Evolutionary conservation across 805 yeast genomes (phyloP), one percentile per base, ranked within the genome.

Genomic region (Kodamaea restingae): DNA sequence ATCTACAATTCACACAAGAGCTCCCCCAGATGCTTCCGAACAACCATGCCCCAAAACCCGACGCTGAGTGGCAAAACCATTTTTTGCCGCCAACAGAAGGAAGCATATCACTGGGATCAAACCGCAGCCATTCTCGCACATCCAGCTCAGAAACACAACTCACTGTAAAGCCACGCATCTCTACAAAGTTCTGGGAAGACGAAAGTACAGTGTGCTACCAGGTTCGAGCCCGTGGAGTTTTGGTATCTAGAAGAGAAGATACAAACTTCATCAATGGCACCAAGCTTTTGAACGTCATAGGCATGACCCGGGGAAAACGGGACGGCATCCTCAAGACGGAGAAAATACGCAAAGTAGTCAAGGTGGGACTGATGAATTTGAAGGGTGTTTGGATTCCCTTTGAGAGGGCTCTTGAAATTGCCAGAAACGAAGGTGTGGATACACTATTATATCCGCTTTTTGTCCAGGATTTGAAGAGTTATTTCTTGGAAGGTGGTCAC

Each of bases 321-420:
- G 71, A 65, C 46, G 70, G 70, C 8, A 61, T 65, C 18, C 49
- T 65, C 31, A 65, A 65, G 40, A 47, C 60, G 3, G 71, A 65
- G 39, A 61, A 55, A 38, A 43, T 41, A 4, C 53, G 60, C 31
- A 44, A 33, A 14, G 47, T 45, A 3, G 67, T 65, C 4, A 61
- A 62, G 45, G 56, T 56, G 5, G 71, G 71, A 0, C 50, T 67
- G 3, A 65, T 65, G 70, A 60, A 61, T 38, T 47, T 65, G 36
- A 65, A 65, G 40, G 71, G 71, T 6, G 67, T 65, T 1, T 65
- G 71, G 71, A 55, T 65, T 12, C 71, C 71, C 1, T 59, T 64
- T 42, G 65, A 60, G 3, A 47, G 69, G 31, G 71, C 71, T 1
- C 50, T 46, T 24, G 71, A 65, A 45, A 55, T 65, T 38, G 70